Conservation (phyloP, 352 stramenopile genomes). For the Pythium dissotocum region DNA sequence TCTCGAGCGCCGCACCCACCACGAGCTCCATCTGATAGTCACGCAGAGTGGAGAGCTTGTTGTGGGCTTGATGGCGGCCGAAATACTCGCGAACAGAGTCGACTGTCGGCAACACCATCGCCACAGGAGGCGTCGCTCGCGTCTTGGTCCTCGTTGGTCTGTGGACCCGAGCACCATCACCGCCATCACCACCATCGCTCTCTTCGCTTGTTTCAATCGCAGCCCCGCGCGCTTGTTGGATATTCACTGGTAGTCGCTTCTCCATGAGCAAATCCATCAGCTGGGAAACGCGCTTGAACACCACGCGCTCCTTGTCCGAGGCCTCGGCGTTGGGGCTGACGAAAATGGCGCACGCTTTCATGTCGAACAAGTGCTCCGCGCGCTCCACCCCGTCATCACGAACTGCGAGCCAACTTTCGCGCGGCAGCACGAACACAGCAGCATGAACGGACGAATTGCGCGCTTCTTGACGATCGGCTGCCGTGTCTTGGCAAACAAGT, state of each 20-base stretch:
- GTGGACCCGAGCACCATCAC: slow-evolving; percentile 20
- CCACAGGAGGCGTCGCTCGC: background rate
- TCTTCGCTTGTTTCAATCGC: background rate
- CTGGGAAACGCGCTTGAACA: slow-evolving; percentile 19
- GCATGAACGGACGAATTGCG: slow-evolving; percentile 51
- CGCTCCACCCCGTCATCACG: slow-evolving; percentile 30
- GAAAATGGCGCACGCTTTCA: slow-evolving; percentile 44
- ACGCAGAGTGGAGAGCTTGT: slow-evolving; percentile 47
- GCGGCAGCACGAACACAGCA: slow-evolving; percentile 50
- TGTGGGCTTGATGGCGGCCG: slow-evolving; percentile 24
- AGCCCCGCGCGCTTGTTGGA: slow-evolving; percentile 12
- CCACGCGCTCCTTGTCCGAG: slow-evolving; percentile 12
- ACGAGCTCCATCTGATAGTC: slow-evolving; percentile 72
- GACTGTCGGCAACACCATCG: slow-evolving; percentile 35
- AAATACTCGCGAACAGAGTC: slow-evolving; percentile 22
- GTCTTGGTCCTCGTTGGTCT: no score
- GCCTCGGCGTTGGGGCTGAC: slow-evolving; percentile 4
- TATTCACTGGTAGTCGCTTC: background rate
- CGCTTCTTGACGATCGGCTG: slow-evolving; percentile 37
- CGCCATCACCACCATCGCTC: background rate
- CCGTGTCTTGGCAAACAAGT: slow-evolving; percentile 44
- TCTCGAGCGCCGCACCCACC: slow-evolving; percentile 69
- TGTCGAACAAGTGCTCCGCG: slow-evolving; percentile 48
- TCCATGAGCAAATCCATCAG: slow-evolving; percentile 11
- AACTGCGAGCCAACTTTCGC: slow-evolving; percentile 51